Base-by-base conservation (phyloP, 1,284 basidiomycete genomes). In the Testicularia cyperi region DNA sequence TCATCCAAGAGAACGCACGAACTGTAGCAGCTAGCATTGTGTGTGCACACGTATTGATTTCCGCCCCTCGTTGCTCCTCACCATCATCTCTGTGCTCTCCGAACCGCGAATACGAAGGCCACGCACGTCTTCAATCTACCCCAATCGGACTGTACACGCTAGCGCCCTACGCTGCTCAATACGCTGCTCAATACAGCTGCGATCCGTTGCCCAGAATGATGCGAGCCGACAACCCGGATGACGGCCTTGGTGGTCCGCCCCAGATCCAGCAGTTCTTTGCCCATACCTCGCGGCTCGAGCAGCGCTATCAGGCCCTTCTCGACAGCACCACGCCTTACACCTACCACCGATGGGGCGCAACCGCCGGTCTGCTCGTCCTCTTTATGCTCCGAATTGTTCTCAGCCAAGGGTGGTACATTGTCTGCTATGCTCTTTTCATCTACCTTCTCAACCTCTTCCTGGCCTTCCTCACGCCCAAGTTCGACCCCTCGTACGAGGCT, bases 401-500 rank as follows among this genome's bases (percentile, higher is more conserved):
- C 31, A 81, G 88, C 7, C 90, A 97, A 80, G 94, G 78, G 85
- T 95, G 91, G 92, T 95, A 92, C 80, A 95, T 94, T 25, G 67
- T 74, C 18, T 75, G 74, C 53, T 75, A 75, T 44, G 71, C 70
- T 10, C 63, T 75, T 28, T 69, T 72, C 46, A 75, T 75, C 65
- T 77, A 73, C 39, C 68, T 77, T 24, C 60, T 76, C 58, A 77
- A 80, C 78, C 78, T 92, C 40, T 83, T 92, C 28, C 81, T 91
- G 55, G 88, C 88, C 6, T 92, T 92, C 80, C 81, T 92, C 6
- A 88, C 90, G 79, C 90, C 91, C 28, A 89, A 87, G 77, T 98
- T 98, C 78, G 95, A 99, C 79, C 94, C 95, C 0, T 92, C 90
- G 2, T 80, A 96, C 27, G 88, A 94, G 65, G 88, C 88, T 32